Percentiles rank a stretch among this genome's conserved stretches.
Conservation (phyloP, 2,329 filamentous ascomycete genomes). For the Ophiocordyceps robertsii region DNA sequence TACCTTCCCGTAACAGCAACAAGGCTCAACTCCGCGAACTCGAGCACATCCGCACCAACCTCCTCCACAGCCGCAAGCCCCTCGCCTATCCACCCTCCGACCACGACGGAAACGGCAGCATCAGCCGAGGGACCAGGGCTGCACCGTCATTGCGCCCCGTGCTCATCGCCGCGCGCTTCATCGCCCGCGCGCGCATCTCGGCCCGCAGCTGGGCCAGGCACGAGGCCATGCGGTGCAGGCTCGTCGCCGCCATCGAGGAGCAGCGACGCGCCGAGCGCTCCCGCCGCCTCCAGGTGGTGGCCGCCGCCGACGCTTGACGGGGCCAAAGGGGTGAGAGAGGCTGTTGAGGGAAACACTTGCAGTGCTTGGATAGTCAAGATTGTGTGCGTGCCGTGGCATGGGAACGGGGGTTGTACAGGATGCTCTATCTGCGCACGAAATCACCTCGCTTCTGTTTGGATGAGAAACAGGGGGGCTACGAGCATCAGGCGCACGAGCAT, state of each 20-base stretch:
- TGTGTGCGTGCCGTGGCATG: no score
- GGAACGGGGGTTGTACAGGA: no score
- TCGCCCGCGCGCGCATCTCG: slow-evolving; percentile 34
- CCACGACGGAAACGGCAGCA: not conserved
- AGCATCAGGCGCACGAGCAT: no score
- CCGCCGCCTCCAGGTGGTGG: slow-evolving; percentile 22
- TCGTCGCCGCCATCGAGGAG: slow-evolving; percentile 35
- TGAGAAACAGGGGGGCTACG: no score
- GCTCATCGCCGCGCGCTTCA: slow-evolving; percentile 34
- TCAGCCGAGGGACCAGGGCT: not conserved
- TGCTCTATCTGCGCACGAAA: no score
- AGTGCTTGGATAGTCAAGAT: not conserved
- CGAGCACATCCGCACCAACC: slow-evolving; percentile 52
- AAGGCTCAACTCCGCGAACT: slow-evolving; percentile 80
- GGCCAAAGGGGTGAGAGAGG: not conserved
- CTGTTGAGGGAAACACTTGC: not conserved
- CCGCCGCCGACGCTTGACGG: slow-evolving; percentile 5
- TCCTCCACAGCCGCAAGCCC: slow-evolving; percentile 24
- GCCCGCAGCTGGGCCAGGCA: slow-evolving; percentile 37
- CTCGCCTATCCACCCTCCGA: slow-evolving; percentile 14
- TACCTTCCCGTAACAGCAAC: slow-evolving; percentile 49
- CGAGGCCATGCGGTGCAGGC: slow-evolving; percentile 32
- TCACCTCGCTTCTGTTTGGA: no score
- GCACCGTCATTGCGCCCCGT: slow-evolving; percentile 27
- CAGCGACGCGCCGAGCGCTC: slow-evolving; percentile 30